Percentiles rank a stretch among this genome's conserved stretches.
phyloP scores from a whole-genome alignment of 1,284 basidiomycete species.

The Butyriboletus appendiculatus region DNA sequence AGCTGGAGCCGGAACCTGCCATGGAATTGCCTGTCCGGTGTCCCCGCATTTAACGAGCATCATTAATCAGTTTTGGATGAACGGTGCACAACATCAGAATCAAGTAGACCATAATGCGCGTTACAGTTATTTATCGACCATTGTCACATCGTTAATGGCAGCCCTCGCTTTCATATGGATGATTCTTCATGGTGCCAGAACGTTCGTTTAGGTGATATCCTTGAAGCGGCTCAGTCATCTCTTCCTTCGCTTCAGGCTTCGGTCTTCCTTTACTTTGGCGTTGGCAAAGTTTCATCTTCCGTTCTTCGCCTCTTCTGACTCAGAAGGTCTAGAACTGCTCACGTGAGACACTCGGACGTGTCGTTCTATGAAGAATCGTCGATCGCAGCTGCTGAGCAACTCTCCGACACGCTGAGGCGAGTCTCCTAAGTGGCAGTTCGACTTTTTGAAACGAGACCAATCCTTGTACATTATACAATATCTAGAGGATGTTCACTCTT shows the following conservation, averaged over 20 bases:
- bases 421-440: too few relatives aligned
- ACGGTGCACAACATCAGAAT: neutral
- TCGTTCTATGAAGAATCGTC: too few relatives aligned
- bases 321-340: too few relatives aligned
- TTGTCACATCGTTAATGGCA: neutral
- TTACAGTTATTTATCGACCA: neutral
- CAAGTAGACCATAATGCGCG: neutral
- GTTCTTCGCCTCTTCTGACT: too few relatives aligned
- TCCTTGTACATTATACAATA: too few relatives aligned
- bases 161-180: neutral
- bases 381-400: too few relatives aligned
- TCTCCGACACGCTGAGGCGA: too few relatives aligned
- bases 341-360: too few relatives aligned
- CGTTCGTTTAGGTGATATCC: neutral
- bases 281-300: too few relatives aligned
- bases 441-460: too few relatives aligned
- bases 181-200: neutral
- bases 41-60: neutral
- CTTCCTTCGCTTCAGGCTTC: neutral
- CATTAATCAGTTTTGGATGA: neutral
- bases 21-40: constrained; percentile 32
- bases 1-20: constrained; percentile 35
- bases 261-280: too few relatives aligned
- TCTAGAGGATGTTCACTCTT: too few relatives aligned
- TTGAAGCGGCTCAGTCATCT: neutral